A percentile compares a stretch with the other conserved stretches of the same genome.
Evolutionary conservation across 352 stramenopile species (phyloP).

Genomic region (Elongisporangium anandrum): DNA sequence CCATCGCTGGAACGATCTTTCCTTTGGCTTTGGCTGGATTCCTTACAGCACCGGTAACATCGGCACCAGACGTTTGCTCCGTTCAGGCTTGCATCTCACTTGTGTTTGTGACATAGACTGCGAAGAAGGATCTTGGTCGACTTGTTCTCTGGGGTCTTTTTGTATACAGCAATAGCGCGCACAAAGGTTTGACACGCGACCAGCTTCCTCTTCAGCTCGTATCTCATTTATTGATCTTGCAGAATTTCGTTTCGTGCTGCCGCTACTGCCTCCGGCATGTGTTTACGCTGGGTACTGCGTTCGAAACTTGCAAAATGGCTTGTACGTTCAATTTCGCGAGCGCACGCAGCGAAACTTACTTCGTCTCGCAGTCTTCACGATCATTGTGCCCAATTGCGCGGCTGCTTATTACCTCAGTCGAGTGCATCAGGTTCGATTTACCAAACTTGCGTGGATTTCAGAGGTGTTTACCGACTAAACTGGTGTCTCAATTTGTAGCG

Average conservation of each 20-base stretch:
- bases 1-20: conserved; percentile 58
- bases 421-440: conserved; percentile 25
- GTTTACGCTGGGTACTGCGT: conserved; percentile 78
- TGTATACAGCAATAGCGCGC: conserved; percentile 69
- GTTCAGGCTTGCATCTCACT: background rate
- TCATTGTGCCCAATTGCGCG: conserved; percentile 63
- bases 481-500: conserved; percentile 24
- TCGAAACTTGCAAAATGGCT: conserved; percentile 55
- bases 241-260: conserved; percentile 87
- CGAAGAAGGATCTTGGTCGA: conserved; percentile 64
- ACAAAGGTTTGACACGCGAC: conserved; percentile 57
- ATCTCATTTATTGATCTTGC: background rate
- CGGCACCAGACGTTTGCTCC: background rate
- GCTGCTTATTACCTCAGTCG: conserved; percentile 68
- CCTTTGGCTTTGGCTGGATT: conserved; percentile 46
- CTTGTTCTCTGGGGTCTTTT: conserved; percentile 67
- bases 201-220: background rate
- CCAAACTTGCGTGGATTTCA: background rate
- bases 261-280: conserved; percentile 61
- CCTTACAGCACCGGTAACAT: conserved; percentile 44
- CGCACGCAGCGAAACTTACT: conserved; percentile 55
- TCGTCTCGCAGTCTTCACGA: conserved; percentile 32
- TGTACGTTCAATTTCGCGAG: conserved; percentile 52
- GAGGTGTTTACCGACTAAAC: background rate
- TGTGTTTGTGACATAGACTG: conserved; percentile 14